Evolutionary conservation across 768 basidiomycete species (phyloP), one percentile per base, ranked within the genome.

Genomic region (Fomitopsis pulvina): DNA sequence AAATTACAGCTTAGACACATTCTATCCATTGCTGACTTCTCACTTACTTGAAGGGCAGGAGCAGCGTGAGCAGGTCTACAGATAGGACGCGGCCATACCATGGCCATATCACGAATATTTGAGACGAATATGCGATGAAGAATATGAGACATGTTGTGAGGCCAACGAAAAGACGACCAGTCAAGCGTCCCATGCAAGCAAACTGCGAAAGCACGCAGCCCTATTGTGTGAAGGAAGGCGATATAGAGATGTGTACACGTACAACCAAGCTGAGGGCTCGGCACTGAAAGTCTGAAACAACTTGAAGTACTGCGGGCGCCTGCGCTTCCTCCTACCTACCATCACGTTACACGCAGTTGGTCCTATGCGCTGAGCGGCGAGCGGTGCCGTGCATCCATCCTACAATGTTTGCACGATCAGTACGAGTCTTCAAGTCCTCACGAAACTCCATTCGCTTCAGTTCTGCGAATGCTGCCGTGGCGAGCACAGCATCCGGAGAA

Each of bases 11-110:
- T 41, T 45, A 12, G 25, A 41, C 3, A 26, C 27, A 16, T 16
- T 24, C 26, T 29, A 11, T 27, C 12, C 4, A 3, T 18, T 24
- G 34, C n/a, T 22, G 4, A 14, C 22, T 29, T 40, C 24, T 45
- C 20, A 70, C 86, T 63, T 63, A 93, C 92, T 95, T 94, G 86
- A 95, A 95, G 8, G 95, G 95, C 2, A 81, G 55, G 20, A 96
- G 74, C n/a, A 94, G 74, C 20, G 66, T 69, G 32, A 95, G 52
- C 40, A 95, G 79, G 60, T 92, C 82, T 37, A 88, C 68, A 12
- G 89, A 83, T 54, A 89, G 54, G 44, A 68, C 83, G 30, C 76
- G 67, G 34, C 92, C 90, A 60, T 94, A 95, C 91, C 91, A 96
- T 20, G 92, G 92, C 91, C 80, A 81, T 63, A 96, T 81, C 52